Evolutionary conservation across 768 basidiomycete genomes (phyloP).

Genomic region (Hebeloma cylindrosporum): DNA sequence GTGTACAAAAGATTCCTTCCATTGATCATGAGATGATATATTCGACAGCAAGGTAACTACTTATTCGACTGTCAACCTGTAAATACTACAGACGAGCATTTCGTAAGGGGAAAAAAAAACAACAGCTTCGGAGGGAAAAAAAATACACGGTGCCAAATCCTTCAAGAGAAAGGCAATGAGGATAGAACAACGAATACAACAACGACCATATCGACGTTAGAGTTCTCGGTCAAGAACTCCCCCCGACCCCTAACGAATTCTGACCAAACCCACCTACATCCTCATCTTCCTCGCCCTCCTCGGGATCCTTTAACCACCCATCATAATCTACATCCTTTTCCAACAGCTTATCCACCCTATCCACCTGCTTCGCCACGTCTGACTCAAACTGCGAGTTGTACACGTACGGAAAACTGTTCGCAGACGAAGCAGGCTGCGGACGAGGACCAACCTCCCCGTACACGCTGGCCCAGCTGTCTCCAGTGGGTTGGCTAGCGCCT

Average conservation of each 20-base stretch:
- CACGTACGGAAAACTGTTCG: constrained; percentile 32
- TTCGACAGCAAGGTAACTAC: too few species aligned
- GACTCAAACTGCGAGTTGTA: constrained; percentile 59
- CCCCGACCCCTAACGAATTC: constrained; percentile 14
- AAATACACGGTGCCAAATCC: too few species aligned
- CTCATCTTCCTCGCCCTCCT: constrained; percentile 6
- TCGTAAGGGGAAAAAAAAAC: too few species aligned
- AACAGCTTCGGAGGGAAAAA: too few species aligned
- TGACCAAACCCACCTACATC: background rate
- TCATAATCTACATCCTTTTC: constrained; percentile 60
- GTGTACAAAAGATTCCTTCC: too few species aligned
- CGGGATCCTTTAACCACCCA: constrained; percentile 38
- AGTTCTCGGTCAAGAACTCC: constrained; percentile 17
- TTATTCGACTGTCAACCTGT: too few species aligned
- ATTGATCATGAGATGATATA: too few species aligned
- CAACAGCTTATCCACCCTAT: constrained; percentile 52
- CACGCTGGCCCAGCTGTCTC: constrained; percentile 28
- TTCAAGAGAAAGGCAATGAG: too few species aligned
- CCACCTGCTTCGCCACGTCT: constrained; percentile 49
- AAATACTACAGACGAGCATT: too few species aligned
- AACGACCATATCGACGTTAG: too few species aligned
- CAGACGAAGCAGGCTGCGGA: background rate
- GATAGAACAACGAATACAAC: too few species aligned
- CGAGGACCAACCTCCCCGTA: constrained; percentile 12
- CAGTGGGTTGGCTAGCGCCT: constrained; percentile 29